Base-by-base conservation (phyloP, 176 grass and related monocot species). In the Avena sativa region DNA sequence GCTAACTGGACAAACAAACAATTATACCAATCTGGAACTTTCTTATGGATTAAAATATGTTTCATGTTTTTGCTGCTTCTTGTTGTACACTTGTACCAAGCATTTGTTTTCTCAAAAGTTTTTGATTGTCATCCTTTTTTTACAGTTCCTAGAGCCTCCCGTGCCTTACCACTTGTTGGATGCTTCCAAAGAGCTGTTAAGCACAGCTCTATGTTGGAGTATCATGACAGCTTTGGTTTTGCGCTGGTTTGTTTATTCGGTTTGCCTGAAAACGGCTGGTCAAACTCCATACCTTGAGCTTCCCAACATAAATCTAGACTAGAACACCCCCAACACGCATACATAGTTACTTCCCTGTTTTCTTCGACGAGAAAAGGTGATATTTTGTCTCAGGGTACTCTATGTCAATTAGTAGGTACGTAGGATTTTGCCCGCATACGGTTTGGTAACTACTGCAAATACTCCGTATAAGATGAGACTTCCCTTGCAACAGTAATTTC, bases 241-340 rank as follows among this genome's bases (percentile, higher is more conserved):
- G 23, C n/a, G 26, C n/a, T 38, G 60, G 48, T 59, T 85, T 56
- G 3, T 81, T 66, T 85, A 74, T 74, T 89, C 49, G 6, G 70
- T 67, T 75, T 81, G 13, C 62, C 0, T 84, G 28, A 14, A 81
- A 83, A 85, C 78, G 80, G 83, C 77, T 76, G 21, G 83, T 86
- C 88, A 89, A 85, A 60, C 48, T 74, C 32, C 9, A 14, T 40
- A 2, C 34, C 68, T 26, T 67, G 57, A 23, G 56, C 67, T 30
- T 85, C 32, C 67, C 66, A 63, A n/a, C 51, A 51, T 59, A 34
- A 23, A 38, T 7, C 28, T 85, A 43, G 40, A 43, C 40, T 43
- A n/a, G 8, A 84, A 16, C 43, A 72, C 34, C 66, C 52, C 21
- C 59, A 55, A 4, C 74, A 55, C 74, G 2, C 74, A 34, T 20